A percentile compares a stretch with the other conserved stretches of the same genome.
Conservation (phyloP, 257 asterid species). For the Lycium ferocissimum region DNA sequence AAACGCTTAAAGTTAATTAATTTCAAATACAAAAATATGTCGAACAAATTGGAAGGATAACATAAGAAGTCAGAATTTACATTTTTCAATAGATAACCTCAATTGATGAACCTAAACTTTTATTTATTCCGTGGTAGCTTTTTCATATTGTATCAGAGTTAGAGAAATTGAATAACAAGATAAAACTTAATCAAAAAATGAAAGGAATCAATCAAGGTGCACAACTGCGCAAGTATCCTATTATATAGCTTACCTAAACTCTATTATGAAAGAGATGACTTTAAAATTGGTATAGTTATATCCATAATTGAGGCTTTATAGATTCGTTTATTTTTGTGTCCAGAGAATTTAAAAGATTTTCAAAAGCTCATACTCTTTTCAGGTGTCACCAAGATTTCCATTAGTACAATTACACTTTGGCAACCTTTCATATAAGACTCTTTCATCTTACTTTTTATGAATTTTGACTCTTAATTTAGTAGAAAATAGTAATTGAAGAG, state of each 20-base stretch:
- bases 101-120: too few species aligned
- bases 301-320: conserved; percentile 1
- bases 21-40: too few species aligned
- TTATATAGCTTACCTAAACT: conserved; percentile 15
- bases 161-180: neutral
- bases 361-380: neutral
- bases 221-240: neutral
- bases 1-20: too few species aligned
- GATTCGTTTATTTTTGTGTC: neutral
- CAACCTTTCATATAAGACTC: too few species aligned
- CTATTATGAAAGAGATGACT: neutral
- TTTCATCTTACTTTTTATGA: neutral
- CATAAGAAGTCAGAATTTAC: too few species aligned
- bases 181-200: neutral
- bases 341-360: neutral
- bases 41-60: too few species aligned
- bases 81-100: too few species aligned
- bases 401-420: too few species aligned
- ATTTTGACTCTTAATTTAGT: neutral
- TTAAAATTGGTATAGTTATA: neutral
- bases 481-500: neutral
- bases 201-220: neutral
- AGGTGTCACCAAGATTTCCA: neutral
- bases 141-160: neutral
- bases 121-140: neutral